These are phyloP conservation scores for Bremia lactucae DNA, from an alignment of 352 stramenopile species.

Conservation along the genomic window DNA sequence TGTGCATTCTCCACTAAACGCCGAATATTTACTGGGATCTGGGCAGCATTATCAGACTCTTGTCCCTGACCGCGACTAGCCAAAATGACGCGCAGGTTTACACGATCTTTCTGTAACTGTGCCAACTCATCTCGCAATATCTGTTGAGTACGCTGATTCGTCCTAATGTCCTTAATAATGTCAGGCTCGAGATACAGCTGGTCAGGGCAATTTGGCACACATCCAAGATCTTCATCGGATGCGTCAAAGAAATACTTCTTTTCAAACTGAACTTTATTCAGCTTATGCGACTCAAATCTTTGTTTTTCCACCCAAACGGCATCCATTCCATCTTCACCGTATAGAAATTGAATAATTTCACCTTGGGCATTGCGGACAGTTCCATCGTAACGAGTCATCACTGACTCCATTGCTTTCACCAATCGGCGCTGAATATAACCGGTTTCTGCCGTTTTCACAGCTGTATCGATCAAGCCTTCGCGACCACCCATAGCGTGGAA, in stretches of 20 bases:
- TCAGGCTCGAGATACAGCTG: constrained; percentile 78
- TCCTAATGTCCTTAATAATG: constrained; percentile 87
- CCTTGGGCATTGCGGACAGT: constrained; percentile 93
- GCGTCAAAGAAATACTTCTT: constrained; percentile 89
- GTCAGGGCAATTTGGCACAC: constrained; percentile 69
- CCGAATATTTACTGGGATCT: constrained; percentile 90
- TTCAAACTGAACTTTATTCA: constrained; percentile 92
- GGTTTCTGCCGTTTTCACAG: constrained; percentile 98
- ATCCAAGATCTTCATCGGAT: constrained; percentile 90
- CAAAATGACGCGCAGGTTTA: constrained; percentile 90
- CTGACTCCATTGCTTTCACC: constrained; percentile 99
- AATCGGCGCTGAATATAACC: constrained; percentile 99
- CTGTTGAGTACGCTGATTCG: constrained; percentile 90
- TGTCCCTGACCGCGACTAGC: constrained; percentile 90
- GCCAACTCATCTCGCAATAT: constrained; percentile 90
- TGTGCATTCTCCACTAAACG: constrained; percentile 96
- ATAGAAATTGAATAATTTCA: constrained; percentile 83
- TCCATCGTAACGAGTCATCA: constrained; percentile 98
- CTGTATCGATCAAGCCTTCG: constrained; percentile 99
- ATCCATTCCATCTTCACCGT: constrained; percentile 99
- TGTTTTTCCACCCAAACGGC: constrained; percentile 99
- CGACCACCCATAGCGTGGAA: constrained; percentile 99
- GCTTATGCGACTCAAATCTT: constrained; percentile 79
- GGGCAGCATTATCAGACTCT: constrained; percentile 84
- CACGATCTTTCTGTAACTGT: constrained; percentile 90